Percentiles rank a stretch among this genome's conserved stretches.
Conservation (phyloP, 805 yeast species). For the Myxozyma mucilagina region DNA sequence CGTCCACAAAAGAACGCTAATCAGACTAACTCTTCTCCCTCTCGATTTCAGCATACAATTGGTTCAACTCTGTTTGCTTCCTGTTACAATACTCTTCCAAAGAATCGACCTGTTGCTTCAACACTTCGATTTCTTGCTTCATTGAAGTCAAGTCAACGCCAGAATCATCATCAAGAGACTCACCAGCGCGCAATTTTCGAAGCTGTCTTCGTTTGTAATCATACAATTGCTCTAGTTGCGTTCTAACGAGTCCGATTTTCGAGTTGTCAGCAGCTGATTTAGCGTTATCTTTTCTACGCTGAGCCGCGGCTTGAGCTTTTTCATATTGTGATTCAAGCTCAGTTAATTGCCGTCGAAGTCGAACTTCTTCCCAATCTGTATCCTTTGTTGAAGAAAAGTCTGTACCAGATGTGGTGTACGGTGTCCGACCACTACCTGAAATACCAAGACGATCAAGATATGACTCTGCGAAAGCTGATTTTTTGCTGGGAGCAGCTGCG, state of each 20-base stretch:
- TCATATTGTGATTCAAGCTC: conserved; percentile 68
- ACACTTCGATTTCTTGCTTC: conserved; percentile 61
- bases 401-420: conserved; percentile 51
- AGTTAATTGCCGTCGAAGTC: conserved; percentile 73
- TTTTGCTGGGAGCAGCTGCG: conserved; percentile 14
- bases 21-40: conserved; percentile 12
- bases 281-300: conserved; percentile 42
- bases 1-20: not conserved
- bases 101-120: conserved; percentile 73
- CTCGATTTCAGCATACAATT: conserved; percentile 42
- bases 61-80: conserved; percentile 61
- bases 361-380: conserved; percentile 92
- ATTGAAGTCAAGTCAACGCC: conserved; percentile 33
- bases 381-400: conserved; percentile 68
- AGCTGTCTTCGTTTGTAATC: conserved; percentile 71
- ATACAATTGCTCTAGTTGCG: conserved; percentile 79
- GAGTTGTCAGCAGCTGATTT: conserved; percentile 23
- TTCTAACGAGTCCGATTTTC: conserved; percentile 45
- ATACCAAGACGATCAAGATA: conserved; percentile 35
- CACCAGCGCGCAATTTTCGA: conserved; percentile 42
- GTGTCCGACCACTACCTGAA: conserved; percentile 42
- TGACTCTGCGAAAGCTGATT: conserved; percentile 38
- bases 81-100: conserved; percentile 66
- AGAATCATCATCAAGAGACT: conserved; percentile 29
- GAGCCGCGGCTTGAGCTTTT: conserved; percentile 54